These are phyloP conservation scores for Bothriochloa decipiens DNA, from an alignment of 176 grass and related monocot genomes.

Conservation along the genomic window DNA sequence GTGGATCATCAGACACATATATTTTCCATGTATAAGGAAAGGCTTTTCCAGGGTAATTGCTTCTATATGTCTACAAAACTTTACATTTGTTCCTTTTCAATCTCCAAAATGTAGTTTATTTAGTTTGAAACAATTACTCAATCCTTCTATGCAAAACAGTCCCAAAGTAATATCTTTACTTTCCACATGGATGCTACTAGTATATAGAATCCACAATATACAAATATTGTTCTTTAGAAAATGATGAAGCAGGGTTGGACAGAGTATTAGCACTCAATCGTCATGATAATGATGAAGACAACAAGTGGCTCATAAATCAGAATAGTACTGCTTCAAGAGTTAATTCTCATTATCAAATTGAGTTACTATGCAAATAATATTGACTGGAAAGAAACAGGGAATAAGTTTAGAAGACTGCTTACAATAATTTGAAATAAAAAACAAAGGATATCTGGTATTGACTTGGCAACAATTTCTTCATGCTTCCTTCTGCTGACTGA, in stretches of 20 bases:
- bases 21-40: conserved; percentile 90
- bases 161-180: conserved; percentile 14
- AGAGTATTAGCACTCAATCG: conserved; percentile 10
- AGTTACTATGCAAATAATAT: not conserved
- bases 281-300: conserved; percentile 12
- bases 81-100: not conserved
- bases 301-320: not conserved
- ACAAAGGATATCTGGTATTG: conserved; percentile 8
- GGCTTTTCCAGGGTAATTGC: conserved; percentile 81
- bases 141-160: not conserved
- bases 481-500: not conserved
- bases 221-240: conserved; percentile 3
- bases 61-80: conserved; percentile 4
- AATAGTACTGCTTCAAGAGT: conserved; percentile 20
- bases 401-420: not conserved
- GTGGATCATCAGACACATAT: conserved; percentile 93
- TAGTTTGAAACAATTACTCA: not conserved
- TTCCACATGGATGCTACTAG: conserved; percentile 1
- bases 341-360: not conserved
- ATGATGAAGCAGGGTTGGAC: not conserved
- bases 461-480: not conserved
- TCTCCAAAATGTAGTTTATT: not conserved
- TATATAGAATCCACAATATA: conserved; percentile 12
- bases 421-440: not conserved
- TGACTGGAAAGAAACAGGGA: not conserved